These are phyloP conservation scores for Goffeauzyma gilvescens DNA, from an alignment of 768 basidiomycete species.

Conservation along the genomic window DNA sequence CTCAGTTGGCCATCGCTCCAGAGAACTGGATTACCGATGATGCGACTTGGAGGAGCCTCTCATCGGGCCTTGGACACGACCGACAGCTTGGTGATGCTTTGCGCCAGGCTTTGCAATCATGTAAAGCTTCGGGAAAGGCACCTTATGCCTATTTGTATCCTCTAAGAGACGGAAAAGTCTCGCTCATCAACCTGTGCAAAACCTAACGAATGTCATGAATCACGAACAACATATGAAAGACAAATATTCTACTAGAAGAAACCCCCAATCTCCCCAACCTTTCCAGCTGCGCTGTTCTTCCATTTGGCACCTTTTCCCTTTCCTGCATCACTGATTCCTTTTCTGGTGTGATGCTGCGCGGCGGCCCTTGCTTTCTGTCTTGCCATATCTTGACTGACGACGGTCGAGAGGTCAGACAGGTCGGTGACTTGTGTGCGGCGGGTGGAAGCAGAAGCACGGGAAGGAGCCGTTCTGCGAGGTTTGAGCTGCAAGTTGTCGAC, in stretches of 20 bases:
- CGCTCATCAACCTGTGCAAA: no score
- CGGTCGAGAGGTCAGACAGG: slow-evolving; percentile 3
- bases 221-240: no score
- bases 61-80: background rate
- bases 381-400: slow-evolving; percentile 5
- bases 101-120: background rate
- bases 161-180: slow-evolving; percentile 8
- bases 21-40: slow-evolving; percentile 22
- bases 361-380: slow-evolving; percentile 16
- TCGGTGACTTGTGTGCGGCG: background rate
- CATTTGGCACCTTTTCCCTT: slow-evolving; percentile 30
- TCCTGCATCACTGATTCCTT: slow-evolving; percentile 15
- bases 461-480: background rate
- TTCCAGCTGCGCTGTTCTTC: slow-evolving; percentile 22
- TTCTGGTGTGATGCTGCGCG: slow-evolving; percentile 13
- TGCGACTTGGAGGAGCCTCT: slow-evolving; percentile 18
- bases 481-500: slow-evolving; percentile 11
- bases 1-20: slow-evolving; percentile 18
- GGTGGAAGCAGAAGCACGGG: slow-evolving; percentile 3
- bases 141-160: slow-evolving; percentile 4
- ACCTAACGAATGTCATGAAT: no score
- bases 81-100: slow-evolving; percentile 1
- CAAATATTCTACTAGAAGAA: no score
- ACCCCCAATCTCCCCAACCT: slow-evolving; percentile 20
- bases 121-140: no score